phyloP scores from a whole-genome alignment of 768 basidiomycete species.

The Suillus placidus region DNA sequence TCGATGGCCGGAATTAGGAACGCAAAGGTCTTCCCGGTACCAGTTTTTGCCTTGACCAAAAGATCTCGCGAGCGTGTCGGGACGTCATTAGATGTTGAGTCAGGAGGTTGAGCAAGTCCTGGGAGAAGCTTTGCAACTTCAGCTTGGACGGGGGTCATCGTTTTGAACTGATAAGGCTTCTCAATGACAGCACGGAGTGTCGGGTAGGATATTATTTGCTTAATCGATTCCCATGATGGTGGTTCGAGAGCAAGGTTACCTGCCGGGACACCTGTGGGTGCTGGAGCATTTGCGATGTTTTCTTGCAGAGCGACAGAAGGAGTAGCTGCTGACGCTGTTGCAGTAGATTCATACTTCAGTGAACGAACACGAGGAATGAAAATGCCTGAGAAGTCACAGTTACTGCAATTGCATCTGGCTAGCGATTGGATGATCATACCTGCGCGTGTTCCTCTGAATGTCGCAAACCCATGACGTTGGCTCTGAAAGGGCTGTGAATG shows the following conservation, averaged over 20 bases:
- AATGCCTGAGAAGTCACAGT: background rate
- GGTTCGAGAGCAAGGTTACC: background rate
- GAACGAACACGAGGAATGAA: background rate
- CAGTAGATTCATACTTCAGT: conserved; percentile 10
- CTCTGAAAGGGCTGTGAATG: background rate
- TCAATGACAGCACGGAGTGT: conserved; percentile 63
- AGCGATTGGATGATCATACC: background rate
- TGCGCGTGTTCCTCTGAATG: background rate
- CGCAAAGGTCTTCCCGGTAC: conserved; percentile 87
- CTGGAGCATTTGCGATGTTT: background rate
- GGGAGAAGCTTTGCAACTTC: conserved; percentile 80
- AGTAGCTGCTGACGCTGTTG: background rate
- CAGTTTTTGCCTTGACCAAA: conserved; percentile 85
- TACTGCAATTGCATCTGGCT: background rate
- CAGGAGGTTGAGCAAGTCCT: conserved; percentile 57
- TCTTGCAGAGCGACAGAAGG: background rate
- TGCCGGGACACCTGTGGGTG: background rate
- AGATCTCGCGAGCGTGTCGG: conserved; percentile 55
- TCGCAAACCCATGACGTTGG: conserved; percentile 6
- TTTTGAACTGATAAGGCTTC: conserved; percentile 64
- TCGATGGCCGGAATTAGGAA: conserved; percentile 90
- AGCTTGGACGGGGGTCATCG: conserved; percentile 84
- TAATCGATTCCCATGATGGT: conserved; percentile 39
- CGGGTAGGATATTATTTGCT: conserved; percentile 39
- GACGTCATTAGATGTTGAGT: conserved; percentile 25